Percentiles rank a stretch among this genome's conserved stretches.
Conservation (phyloP, 805 yeast species). For the Candida germanica region DNA sequence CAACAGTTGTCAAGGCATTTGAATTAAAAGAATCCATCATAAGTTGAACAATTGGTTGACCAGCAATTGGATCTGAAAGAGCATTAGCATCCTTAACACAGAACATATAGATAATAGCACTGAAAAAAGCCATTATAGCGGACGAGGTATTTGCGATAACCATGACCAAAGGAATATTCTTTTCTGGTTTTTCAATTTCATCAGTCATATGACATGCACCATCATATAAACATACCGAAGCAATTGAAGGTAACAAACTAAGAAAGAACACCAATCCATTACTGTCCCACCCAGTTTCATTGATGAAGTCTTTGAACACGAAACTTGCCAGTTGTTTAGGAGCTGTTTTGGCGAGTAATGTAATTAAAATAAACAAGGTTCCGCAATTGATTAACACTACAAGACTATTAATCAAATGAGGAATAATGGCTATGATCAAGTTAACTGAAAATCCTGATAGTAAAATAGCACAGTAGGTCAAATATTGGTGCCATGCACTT, state of each 20-base stretch:
- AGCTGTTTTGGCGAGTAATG: constrained; percentile 18
- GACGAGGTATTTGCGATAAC: constrained; percentile 24
- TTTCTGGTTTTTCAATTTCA: constrained; percentile 27
- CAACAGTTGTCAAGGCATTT: constrained; percentile 25
- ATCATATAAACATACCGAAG: constrained; percentile 30
- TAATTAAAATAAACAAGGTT: constrained; percentile 19
- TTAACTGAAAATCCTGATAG: constrained; percentile 13
- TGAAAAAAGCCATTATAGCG: constrained; percentile 26
- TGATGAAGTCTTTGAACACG: constrained; percentile 21
- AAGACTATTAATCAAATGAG: constrained; percentile 15
- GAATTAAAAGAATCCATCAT: constrained; percentile 23
- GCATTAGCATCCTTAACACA: constrained; percentile 16
- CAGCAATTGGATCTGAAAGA: constrained; percentile 19
- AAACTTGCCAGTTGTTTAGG: constrained; percentile 16
- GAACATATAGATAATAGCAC: constrained; percentile 28
- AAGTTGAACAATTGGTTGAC: constrained; percentile 21
- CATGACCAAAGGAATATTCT: constrained; percentile 32
- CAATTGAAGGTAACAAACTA: constrained; percentile 24
- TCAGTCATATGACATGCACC: constrained; percentile 34
- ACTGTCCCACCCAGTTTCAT: constrained; percentile 26
- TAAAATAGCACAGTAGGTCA: constrained; percentile 14
- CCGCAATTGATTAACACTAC: constrained; percentile 20
- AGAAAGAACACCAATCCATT: constrained; percentile 24
- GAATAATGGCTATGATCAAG: constrained; percentile 15
- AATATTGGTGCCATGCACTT: constrained; percentile 17